These are phyloP conservation scores for Lithospermum erythrorhizon DNA, from an alignment of 257 asterid genomes.

Conservation along the genomic window DNA sequence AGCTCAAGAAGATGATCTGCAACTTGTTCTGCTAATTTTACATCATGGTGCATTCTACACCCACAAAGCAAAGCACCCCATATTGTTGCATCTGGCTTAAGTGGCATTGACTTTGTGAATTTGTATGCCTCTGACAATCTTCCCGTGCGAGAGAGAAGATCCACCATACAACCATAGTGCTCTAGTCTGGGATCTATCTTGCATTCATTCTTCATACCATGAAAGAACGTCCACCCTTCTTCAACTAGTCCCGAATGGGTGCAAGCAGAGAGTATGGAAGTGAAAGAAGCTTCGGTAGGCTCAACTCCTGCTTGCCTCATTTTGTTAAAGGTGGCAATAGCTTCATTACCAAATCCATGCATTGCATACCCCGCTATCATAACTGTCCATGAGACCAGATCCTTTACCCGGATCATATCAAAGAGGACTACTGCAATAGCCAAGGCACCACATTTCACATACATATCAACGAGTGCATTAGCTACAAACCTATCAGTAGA, in stretches of 20 bases:
- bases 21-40: constrained; percentile 18
- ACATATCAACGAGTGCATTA: constrained; percentile 23
- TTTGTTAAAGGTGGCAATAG: constrained; percentile 16
- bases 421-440: constrained; percentile 11
- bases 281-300: constrained; percentile 17
- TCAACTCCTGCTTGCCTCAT: constrained; percentile 15
- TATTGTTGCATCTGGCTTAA: constrained; percentile 10
- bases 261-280: constrained; percentile 16
- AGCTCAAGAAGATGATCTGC: constrained; percentile 18
- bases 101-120: constrained; percentile 12
- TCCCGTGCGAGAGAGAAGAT: constrained; percentile 21
- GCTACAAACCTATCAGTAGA: constrained; percentile 9
- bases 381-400: constrained; percentile 22
- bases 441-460: constrained; percentile 22
- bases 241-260: constrained; percentile 23
- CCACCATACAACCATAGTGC: constrained; percentile 19
- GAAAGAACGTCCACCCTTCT: constrained; percentile 24
- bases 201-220: constrained; percentile 17
- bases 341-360: constrained; percentile 25
- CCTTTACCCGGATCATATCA: constrained; percentile 11
- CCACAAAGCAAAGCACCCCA: constrained; percentile 21
- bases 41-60: constrained; percentile 22
- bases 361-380: constrained; percentile 22
- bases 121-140: constrained; percentile 13
- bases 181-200: constrained; percentile 14